Evolutionary conservation across 2,329 filamentous ascomycete genomes (phyloP).

Genomic region (Hypoxylon sp.): DNA sequence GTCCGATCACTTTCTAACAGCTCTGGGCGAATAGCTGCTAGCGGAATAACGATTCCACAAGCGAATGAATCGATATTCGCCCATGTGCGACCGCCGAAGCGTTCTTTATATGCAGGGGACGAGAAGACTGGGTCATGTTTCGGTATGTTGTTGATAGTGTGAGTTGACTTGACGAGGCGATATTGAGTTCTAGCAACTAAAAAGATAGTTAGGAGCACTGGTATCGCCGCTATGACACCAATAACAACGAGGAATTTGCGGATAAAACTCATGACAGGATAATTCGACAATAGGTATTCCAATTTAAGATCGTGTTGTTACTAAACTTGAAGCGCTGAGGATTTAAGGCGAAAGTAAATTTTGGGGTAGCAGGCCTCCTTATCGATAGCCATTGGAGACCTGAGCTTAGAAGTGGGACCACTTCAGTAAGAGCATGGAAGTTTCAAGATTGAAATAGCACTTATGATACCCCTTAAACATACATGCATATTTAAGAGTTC

Average conservation of each 20-base stretch:
- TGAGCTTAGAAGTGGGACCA: no score
- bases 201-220: neutral
- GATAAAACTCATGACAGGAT: neutral
- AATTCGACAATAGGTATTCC: neutral
- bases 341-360: neutral
- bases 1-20: conserved; percentile 26
- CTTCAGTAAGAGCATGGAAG: no score
- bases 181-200: conserved; percentile 28
- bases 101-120: conserved; percentile 40
- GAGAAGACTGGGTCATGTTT: conserved; percentile 39
- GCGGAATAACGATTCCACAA: neutral
- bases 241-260: neutral
- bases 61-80: neutral
- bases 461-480: no score
- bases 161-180: conserved; percentile 35
- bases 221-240: neutral
- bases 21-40: conserved; percentile 10
- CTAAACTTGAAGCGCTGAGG: neutral
- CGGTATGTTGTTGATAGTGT: conserved; percentile 40
- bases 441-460: no score
- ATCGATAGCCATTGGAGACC: neutral
- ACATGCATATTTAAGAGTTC: no score
- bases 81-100: neutral
- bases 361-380: no score
- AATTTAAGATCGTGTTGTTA: neutral